phyloP scores from a whole-genome alignment of 345 rosid species.

The Schrenkiella parvula region DNA sequence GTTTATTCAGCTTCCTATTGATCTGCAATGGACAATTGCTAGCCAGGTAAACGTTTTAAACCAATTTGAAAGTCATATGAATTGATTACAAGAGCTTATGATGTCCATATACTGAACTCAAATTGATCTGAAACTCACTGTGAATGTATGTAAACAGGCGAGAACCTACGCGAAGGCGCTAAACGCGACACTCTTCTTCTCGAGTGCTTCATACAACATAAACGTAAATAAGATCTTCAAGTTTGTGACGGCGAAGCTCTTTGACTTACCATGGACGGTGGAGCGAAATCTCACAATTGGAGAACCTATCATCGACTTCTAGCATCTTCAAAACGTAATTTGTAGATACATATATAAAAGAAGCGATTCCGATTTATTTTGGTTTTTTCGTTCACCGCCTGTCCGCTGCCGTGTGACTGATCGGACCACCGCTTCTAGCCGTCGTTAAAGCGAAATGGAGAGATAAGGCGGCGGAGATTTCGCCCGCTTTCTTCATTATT shows the following conservation, averaged over 20 bases:
- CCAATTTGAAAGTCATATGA: not conserved
- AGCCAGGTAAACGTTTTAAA: slow-evolving; percentile 56
- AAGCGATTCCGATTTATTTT: not conserved
- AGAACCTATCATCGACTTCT: slow-evolving; percentile 89
- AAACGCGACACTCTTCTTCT: slow-evolving; percentile 87
- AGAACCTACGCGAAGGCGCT: slow-evolving; percentile 77
- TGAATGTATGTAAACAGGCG: slow-evolving; percentile 47
- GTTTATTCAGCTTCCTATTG: slow-evolving; percentile 86
- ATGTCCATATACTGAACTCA: not conserved
- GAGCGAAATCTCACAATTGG: slow-evolving; percentile 84
- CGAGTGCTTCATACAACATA: slow-evolving; percentile 86
- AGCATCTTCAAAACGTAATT: not conserved
- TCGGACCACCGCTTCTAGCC: slow-evolving; percentile 19
- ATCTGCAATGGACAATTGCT: slow-evolving; percentile 83
- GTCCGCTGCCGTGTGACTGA: slow-evolving; percentile 1
- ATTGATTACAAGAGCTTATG: not conserved
- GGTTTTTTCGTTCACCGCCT: not conserved
- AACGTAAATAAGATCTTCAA: slow-evolving; percentile 94
- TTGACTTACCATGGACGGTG: slow-evolving; percentile 81
- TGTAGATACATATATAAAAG: not conserved
- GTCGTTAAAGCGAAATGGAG: slow-evolving; percentile 24
- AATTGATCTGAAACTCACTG: not conserved
- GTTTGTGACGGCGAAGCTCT: slow-evolving; percentile 89
- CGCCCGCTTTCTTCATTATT: slow-evolving; percentile 32
- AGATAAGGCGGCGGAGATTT: slow-evolving; percentile 31